phyloP scores from a whole-genome alignment of 2,329 filamentous ascomycete species.

The Exophiala calicioides region DNA sequence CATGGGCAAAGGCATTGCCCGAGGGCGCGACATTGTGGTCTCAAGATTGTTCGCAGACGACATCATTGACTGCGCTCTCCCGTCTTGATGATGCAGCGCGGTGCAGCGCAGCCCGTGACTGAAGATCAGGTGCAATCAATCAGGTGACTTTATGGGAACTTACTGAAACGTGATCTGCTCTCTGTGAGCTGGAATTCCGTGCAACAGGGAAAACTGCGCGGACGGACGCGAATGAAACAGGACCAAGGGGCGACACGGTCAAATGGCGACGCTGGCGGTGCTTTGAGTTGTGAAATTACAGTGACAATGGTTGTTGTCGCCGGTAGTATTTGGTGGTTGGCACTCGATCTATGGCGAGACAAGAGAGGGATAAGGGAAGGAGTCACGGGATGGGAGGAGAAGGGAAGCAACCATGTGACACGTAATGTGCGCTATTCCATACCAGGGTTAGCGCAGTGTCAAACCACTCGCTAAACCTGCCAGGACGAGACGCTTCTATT shows the following conservation, averaged over 20 bases:
- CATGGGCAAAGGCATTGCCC: not conserved
- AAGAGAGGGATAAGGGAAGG: slow-evolving; percentile 37
- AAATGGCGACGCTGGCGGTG: slow-evolving; percentile 1
- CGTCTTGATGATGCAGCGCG: slow-evolving; percentile 8
- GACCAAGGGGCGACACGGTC: slow-evolving; percentile 1
- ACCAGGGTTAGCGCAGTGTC: not conserved
- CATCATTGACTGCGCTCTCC: slow-evolving; percentile 13
- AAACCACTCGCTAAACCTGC: slow-evolving; percentile 2
- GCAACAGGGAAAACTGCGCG: slow-evolving; percentile 5
- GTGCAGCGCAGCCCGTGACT: slow-evolving; percentile 15
- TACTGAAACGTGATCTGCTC: slow-evolving; percentile 18
- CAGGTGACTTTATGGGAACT: slow-evolving; percentile 24
- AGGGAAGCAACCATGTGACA: slow-evolving; percentile 9
- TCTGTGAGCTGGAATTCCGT: slow-evolving; percentile 2
- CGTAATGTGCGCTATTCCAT: not conserved
- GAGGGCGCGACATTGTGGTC: not conserved
- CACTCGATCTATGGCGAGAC: slow-evolving; percentile 13
- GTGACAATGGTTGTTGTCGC: slow-evolving; percentile 3
- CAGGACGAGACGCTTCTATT: not conserved
- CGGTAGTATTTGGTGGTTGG: slow-evolving; percentile 16
- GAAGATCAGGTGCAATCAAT: slow-evolving; percentile 26
- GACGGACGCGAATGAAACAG: slow-evolving; percentile 2
- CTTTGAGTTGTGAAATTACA: not conserved
- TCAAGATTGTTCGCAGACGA: not conserved
- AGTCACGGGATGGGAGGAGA: slow-evolving; percentile 44